Conservation (phyloP, 192 early-diverging fungal genomes). For the Borealophlyctis nickersoniae region DNA sequence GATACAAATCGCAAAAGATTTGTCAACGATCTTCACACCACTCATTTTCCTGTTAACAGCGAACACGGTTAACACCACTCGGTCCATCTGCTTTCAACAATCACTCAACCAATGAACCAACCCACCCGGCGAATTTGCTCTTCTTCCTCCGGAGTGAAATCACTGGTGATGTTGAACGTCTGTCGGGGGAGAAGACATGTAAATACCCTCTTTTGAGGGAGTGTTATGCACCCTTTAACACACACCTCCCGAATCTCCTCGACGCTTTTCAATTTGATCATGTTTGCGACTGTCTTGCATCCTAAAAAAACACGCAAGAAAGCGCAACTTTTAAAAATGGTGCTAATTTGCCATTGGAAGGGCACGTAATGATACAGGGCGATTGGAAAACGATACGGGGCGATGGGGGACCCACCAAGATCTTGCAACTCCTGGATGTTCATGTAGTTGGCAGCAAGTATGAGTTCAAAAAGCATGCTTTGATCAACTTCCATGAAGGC, state of each 20-base stretch:
- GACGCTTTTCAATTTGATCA: neutral
- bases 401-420: neutral
- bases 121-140: constrained; percentile 52
- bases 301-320: too few species aligned
- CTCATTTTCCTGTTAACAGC: constrained; percentile 17
- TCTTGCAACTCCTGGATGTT: neutral
- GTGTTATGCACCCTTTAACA: too few species aligned
- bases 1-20: neutral
- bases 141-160: constrained; percentile 89
- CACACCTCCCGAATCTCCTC: neutral
- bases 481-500: neutral
- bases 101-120: neutral
- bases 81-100: neutral
- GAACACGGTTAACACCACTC: neutral
- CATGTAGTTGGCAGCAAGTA: neutral
- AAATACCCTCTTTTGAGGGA: too few species aligned
- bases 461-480: neutral
- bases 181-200: too few species aligned
- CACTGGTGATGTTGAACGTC: constrained; percentile 80
- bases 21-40: constrained; percentile 18
- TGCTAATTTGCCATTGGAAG: too few species aligned
- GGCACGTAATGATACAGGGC: too few species aligned
- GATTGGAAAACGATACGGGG: too few species aligned
- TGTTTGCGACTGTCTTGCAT: neutral
- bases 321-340: too few species aligned